Evolutionary conservation across 331 rosid genomes (phyloP).

Genomic region (Stylosanthes scabra): DNA sequence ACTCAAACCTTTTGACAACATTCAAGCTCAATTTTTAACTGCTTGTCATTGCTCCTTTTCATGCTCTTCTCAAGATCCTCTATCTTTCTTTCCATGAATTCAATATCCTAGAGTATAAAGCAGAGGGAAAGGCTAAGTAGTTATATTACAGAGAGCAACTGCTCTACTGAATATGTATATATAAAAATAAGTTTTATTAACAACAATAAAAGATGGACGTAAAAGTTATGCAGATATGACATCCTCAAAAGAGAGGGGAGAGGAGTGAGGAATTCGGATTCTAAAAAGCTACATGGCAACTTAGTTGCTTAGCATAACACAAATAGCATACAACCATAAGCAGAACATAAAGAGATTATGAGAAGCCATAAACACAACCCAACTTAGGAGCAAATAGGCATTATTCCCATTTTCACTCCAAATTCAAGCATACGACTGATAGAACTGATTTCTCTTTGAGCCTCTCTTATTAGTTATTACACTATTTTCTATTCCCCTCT

Average conservation of each 20-base stretch:
- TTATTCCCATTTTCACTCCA: too few species aligned
- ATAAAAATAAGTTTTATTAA: not conserved
- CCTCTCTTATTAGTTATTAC: too few species aligned
- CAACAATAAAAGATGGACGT: not conserved
- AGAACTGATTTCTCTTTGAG: too few species aligned
- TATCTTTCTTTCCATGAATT: constrained; percentile 78
- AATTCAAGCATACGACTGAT: too few species aligned
- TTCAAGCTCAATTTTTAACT: constrained; percentile 85
- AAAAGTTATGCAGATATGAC: not conserved
- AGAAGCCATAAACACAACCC: not conserved
- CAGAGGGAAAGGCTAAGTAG: constrained; percentile 31
- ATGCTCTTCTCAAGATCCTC: constrained; percentile 98
- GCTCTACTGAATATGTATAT: not conserved
- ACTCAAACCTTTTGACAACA: constrained; percentile 78
- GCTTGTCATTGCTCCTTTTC: constrained; percentile 99
- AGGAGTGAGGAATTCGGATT: not conserved
- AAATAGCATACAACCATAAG: not conserved
- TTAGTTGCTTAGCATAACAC: not conserved
- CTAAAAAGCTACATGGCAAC: not conserved
- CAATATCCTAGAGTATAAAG: constrained; percentile 68
- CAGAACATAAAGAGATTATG: not conserved
- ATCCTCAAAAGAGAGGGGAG: not conserved
- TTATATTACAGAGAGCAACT: constrained; percentile 30
- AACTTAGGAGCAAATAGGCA: not conserved
- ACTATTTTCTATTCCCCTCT: too few species aligned